Base-by-base conservation (phyloP, 202 grass and related monocot species). In the Musa balbisiana region DNA sequence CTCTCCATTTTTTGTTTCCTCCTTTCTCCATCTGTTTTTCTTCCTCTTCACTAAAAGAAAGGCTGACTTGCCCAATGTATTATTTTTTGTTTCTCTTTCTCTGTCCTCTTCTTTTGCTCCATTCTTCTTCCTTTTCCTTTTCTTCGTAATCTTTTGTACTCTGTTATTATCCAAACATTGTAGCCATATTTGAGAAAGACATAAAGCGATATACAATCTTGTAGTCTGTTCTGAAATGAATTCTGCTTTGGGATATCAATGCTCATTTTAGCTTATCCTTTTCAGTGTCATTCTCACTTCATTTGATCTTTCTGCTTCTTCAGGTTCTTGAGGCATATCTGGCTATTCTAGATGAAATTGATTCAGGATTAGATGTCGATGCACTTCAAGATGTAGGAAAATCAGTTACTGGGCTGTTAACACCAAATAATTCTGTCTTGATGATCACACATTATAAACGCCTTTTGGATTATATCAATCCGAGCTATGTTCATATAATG, bases 361-460 rank as follows among this genome's bases (percentile, higher is more conserved):
- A 99, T 84, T 94, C 91, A 21, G 95, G 95, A 26, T 87, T 94
- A 80, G 95, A 99, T 91, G 95, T 99, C 72, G 95, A 99, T 86
- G 95, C 89, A 68, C 85, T 99, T 67, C 88, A 88, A 88, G 91
- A 94, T 69, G 88, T 98, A 70, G 88, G 88, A 67, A 86, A 75
- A 81, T 83, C 87, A 52, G 87, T 98, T 67, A 99, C 90, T 85
- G 91, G 85, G 55, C 83, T 99, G 24, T 78, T 92, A 83, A 90
- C 89, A 75, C 89, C 95, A 10, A 83, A 79, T 65, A 94, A 90
- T 71, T 89, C 91, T 43, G 72, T 94, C 77, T 68, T 94, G 78
- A 99, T 99, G 91, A 99, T 99, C 76, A 99, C 95, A 1, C 95
- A 92, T 79, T 99, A 99, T 80, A 89, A 92, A 63, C 79, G 91